Base-by-base conservation (phyloP, 345 rosid species). In the Euclidium syriacum region DNA sequence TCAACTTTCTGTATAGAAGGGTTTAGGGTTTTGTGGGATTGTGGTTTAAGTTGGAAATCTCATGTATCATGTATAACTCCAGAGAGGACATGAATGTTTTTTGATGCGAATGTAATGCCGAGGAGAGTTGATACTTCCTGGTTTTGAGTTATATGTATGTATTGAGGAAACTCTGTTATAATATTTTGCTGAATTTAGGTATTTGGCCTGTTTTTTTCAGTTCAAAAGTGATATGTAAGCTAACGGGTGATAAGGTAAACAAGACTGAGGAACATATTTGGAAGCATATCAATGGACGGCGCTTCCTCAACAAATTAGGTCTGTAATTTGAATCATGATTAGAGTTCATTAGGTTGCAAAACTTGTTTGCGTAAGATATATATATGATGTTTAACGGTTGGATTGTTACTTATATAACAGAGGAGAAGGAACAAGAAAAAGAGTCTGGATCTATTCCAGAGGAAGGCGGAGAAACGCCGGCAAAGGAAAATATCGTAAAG, bases 221-320 rank as follows among this genome's bases (percentile, higher is more conserved):
- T 65, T 81, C 95, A 5, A 89, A 84, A 69, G 35, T 92, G 83
- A 60, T 74, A 57, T 89, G 98, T 79, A 92, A 87, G 75, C 79
- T 92, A 11, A 92, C 96, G n/a, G 95, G 91, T 10, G 85, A 89
- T 70, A 83, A 78, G 4, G 90, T 92, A 18, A 92, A 92, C 72
- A 92, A 92, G 73, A 79, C 83, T 9, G 98, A 92, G 77, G 97
- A 89, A 71, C 98, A 92, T 66, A 84, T 89, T 32, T 92, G 97
- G 95, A 92, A 92, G 78, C 98, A 92, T 58, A 75, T 92, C 75
- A 89, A 79, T 23, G 98, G 98, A 27, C 80, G 78, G 47, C 76
- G 90, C 29, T 92, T 92, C 78, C 95, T 92, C 61, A 85, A 82
- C 80, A 87, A 73, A 76, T 75, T 92, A 67, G 97, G 98, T 92